phyloP scores from a whole-genome alignment of 208 protist genomes.

The Trypanosomatidae sp. region DNA sequence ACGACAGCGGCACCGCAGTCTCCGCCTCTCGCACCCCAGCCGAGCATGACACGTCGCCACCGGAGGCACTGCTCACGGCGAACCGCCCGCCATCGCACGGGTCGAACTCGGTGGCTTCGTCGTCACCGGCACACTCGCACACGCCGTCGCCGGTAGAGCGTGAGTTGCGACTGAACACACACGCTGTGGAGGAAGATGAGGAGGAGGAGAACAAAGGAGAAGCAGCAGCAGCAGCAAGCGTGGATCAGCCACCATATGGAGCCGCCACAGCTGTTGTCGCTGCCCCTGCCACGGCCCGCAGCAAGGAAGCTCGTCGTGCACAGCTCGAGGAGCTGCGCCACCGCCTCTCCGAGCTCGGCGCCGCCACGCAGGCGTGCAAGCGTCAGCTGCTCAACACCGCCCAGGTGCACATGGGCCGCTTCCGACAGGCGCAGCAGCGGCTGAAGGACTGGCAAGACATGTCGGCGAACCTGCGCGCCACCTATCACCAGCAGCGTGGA shows the following conservation, averaged over 20 bases:
- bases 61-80: too few species aligned
- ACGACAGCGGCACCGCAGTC: neutral
- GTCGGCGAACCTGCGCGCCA: constrained; percentile 23
- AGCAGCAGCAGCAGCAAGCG: too few species aligned
- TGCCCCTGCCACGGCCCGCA: neutral
- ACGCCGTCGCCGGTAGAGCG: neutral
- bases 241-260: too few species aligned
- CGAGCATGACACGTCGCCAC: neutral
- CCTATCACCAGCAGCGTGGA: constrained; percentile 30
- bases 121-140: neutral
- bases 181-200: too few species aligned
- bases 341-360: constrained; percentile 24
- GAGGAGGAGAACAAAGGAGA: too few species aligned
- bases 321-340: constrained; percentile 26
- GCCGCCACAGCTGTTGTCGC: too few species aligned
- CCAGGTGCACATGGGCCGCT: constrained; percentile 30
- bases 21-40: neutral
- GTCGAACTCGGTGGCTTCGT: neutral
- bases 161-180: too few species aligned
- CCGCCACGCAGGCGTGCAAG: constrained; percentile 6
- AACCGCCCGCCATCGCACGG: neutral
- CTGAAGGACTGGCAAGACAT: constrained; percentile 67
- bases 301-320: neutral
- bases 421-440: constrained; percentile 48
- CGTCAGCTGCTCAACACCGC: constrained; percentile 28